Base-by-base conservation (phyloP, 257 asterid species). In the Solanum dulcamara region DNA sequence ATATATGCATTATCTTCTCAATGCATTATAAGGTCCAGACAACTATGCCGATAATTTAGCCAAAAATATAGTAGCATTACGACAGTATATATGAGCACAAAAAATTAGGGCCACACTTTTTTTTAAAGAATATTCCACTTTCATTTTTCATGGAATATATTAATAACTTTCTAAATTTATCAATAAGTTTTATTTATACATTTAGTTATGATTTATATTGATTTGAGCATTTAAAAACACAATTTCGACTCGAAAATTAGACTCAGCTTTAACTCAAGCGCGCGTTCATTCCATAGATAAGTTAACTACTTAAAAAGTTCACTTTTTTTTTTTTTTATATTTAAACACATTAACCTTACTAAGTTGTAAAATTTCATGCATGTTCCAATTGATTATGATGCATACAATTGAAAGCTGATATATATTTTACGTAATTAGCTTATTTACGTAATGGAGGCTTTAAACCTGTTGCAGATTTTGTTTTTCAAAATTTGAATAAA, bases 381-480 rank as follows among this genome's bases (percentile, higher is more conserved):
- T 59, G 32, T 24, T 59, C 12, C 8, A 24, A 24, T 24, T 60
- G 7, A 60, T 13, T 13, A 24, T 24, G 14, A 60, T 60, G 10
- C 26, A 4, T 60, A 60, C 0, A 60, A 59, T 60, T 60, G 12
- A 26, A 60, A 5, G 18, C 0, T 60, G 18, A 4, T 2, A 5
- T 60, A 59, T 59, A n/a, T n/a, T 59, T 59, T n/a, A 59, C 24
- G 7, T n/a, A 24, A n/a, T 59, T 59, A 60, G 11, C 2, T 7
- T 60, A 13, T 28, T 13, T 62, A 26, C 4, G 14, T 59, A 24
- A 10, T 24, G 26, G 17, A 4, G 0, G 3, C 12, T 59, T 15
- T 10, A n/a, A n/a, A n/a, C 0, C n/a, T 59, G 15, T n/a, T 15
- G 3, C 9, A 22, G n/a, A 20, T 20, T n/a, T 4, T 44, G n/a